These are phyloP conservation scores for Nepenthes alata DNA, from an alignment of 179 eudicot species.

Conservation along the genomic window DNA sequence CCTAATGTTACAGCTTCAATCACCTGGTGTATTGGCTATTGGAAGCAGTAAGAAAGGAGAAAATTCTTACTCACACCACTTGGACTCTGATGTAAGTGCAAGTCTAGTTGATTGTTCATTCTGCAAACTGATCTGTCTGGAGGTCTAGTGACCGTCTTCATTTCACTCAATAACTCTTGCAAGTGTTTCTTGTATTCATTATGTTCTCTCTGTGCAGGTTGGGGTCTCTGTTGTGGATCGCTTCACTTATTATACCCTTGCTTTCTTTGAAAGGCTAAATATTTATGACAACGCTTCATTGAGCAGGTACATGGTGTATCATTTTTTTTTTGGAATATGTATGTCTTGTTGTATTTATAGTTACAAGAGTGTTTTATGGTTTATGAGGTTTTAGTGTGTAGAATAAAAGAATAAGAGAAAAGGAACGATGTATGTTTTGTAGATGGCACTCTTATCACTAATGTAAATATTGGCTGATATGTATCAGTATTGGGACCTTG, in stretches of 20 bases:
- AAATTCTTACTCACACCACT: slow-evolving; percentile 95
- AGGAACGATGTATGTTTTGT: too few species aligned
- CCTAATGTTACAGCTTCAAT: slow-evolving; percentile 53
- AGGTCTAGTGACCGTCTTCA: background rate
- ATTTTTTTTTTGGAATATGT: too few species aligned
- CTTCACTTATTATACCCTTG: slow-evolving; percentile 87
- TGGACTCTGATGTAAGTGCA: slow-evolving; percentile 82
- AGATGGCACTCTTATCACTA: too few species aligned
- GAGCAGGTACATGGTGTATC: slow-evolving; percentile 46
- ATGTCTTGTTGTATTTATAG: too few species aligned
- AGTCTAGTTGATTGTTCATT: background rate
- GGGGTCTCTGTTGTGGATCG: slow-evolving; percentile 99
- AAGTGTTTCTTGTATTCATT: too few species aligned
- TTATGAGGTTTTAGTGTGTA: too few species aligned
- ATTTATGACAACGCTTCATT: slow-evolving; percentile 83
- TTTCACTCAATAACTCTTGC: background rate
- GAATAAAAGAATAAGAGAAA: too few species aligned
- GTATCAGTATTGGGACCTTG: too few species aligned
- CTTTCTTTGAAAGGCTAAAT: slow-evolving; percentile 83
- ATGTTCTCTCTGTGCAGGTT: slow-evolving; percentile 43
- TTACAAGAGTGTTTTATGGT: too few species aligned
- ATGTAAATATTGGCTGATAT: too few species aligned
- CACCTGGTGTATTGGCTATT: slow-evolving; percentile 95
- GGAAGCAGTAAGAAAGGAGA: slow-evolving; percentile 99
- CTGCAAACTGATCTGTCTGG: background rate